Percentiles rank a stretch among this genome's conserved stretches.
Evolutionary conservation across 2,329 filamentous ascomycete species (phyloP).

Genomic region (Pyricularia sp.): DNA sequence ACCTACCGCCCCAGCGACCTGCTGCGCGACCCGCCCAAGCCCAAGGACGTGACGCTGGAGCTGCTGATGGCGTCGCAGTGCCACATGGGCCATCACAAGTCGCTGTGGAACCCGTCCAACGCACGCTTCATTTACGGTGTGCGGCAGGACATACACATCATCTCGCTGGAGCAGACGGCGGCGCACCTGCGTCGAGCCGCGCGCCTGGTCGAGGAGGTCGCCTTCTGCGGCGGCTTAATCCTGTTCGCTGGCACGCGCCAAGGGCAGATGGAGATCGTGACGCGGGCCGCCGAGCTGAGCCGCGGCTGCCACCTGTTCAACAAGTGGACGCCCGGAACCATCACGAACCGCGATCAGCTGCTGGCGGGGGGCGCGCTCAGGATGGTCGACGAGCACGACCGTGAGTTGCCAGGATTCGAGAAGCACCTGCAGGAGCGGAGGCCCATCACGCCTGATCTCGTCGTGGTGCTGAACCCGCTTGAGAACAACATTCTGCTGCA

Average conservation of each 20-base stretch:
- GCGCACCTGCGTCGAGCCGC: conserved; percentile 84
- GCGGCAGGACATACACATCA: conserved; percentile 80
- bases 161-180: conserved; percentile 78
- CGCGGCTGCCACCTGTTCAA: conserved; percentile 80
- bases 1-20: conserved; percentile 53
- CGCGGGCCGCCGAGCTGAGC: conserved; percentile 65
- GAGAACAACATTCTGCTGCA: conserved; percentile 87
- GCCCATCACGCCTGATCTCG: conserved; percentile 72
- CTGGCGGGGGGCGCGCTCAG: conserved; percentile 56
- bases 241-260: conserved; percentile 81
- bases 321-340: conserved; percentile 80
- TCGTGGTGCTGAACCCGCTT: conserved; percentile 81
- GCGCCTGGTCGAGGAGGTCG: conserved; percentile 80
- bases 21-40: conserved; percentile 57
- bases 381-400: conserved; percentile 66
- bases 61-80: conserved; percentile 76
- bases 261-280: conserved; percentile 69
- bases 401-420: conserved; percentile 45
- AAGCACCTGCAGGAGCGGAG: conserved; percentile 48
- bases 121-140: conserved; percentile 89
- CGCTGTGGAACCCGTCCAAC: conserved; percentile 90
- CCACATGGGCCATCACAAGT: conserved; percentile 82
- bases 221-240: conserved; percentile 69
- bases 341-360: conserved; percentile 89
- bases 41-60: conserved; percentile 77